Conservation (phyloP, 2,329 filamentous ascomycete genomes). For the Simplicillium aogashimaense region DNA sequence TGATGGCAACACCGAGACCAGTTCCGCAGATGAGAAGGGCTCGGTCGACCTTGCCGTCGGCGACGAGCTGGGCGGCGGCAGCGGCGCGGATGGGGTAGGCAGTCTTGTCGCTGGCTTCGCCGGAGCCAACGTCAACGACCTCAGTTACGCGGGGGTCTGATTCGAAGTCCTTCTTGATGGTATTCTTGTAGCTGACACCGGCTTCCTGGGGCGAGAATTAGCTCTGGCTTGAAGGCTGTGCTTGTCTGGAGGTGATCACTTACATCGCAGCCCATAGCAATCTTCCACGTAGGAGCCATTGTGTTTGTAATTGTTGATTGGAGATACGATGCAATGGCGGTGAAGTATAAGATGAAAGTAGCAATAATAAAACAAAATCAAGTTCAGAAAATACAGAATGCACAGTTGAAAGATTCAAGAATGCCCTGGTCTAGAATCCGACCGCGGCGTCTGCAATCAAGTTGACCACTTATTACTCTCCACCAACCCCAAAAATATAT, state of each 20-base stretch:
- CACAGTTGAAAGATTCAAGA: too few species aligned
- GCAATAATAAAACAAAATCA: not conserved
- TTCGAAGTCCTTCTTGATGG: slow-evolving; percentile 64
- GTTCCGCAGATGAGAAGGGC: slow-evolving; percentile 79
- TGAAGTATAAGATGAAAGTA: not conserved
- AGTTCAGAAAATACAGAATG: not conserved
- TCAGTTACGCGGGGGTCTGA: slow-evolving; percentile 55
- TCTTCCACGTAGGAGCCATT: slow-evolving; percentile 40
- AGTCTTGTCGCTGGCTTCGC: slow-evolving; percentile 58
- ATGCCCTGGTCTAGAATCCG: too few species aligned
- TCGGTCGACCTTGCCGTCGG: slow-evolving; percentile 58
- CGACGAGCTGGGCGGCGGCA: slow-evolving; percentile 55
- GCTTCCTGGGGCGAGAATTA: slow-evolving; percentile 41
- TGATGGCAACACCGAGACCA: slow-evolving; percentile 76
- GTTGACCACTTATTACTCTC: slow-evolving; percentile 3
- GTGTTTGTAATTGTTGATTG: slow-evolving; percentile 10
- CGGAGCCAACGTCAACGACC: slow-evolving; percentile 67
- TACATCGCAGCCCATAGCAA: slow-evolving; percentile 45
- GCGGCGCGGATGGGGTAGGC: slow-evolving; percentile 75
- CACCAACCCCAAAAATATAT: slow-evolving; percentile 3
- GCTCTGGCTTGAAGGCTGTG: not conserved
- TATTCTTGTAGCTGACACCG: slow-evolving; percentile 68
- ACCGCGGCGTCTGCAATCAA: not conserved
- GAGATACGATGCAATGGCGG: not conserved
- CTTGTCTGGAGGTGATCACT: too few species aligned